Conservation (phyloP, 2,329 filamentous ascomycete genomes). For the Verticillium isaacii region DNA sequence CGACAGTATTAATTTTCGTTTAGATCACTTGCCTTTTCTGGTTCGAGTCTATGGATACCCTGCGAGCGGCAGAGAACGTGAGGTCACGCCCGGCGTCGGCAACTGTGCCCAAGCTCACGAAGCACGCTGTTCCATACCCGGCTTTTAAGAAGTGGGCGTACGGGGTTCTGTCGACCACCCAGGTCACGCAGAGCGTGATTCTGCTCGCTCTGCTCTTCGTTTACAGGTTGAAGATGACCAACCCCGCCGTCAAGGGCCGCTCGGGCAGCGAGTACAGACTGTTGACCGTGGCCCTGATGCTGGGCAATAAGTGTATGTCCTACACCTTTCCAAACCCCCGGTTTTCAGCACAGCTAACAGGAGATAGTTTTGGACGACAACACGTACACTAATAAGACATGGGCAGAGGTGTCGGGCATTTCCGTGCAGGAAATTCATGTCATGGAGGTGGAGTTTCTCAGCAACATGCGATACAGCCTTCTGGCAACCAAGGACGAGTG, state of each 20-base stretch:
- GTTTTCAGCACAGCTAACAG: neutral
- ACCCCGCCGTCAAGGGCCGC: constrained; percentile 83
- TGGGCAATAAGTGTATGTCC: constrained; percentile 86
- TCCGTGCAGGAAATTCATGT: constrained; percentile 93
- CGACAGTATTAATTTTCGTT: constrained; percentile 4
- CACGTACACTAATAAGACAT: constrained; percentile 99
- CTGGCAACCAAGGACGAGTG: constrained; percentile 83
- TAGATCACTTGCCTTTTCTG: constrained; percentile 96
- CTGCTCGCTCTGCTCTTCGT: constrained; percentile 87
- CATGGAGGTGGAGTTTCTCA: constrained; percentile 99
- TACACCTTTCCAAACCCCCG: too few relatives aligned
- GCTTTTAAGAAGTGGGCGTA: constrained; percentile 94
- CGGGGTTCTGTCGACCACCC: constrained; percentile 84
- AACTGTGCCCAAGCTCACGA: constrained; percentile 50
- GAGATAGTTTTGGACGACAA: constrained; percentile 84
- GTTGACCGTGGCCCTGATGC: constrained; percentile 91
- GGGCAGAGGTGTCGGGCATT: constrained; percentile 96
- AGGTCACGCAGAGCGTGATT: constrained; percentile 94
- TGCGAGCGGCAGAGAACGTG: constrained; percentile 68
- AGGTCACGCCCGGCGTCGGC: constrained; percentile 32
- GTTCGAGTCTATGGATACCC: constrained; percentile 84
- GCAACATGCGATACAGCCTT: constrained; percentile 94
- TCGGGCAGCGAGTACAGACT: constrained; percentile 90
- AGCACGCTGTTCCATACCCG: constrained; percentile 69
- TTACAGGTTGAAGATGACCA: constrained; percentile 85